Conservation (phyloP, 352 stramenopile genomes). For the Aphanomyces stellatus region DNA sequence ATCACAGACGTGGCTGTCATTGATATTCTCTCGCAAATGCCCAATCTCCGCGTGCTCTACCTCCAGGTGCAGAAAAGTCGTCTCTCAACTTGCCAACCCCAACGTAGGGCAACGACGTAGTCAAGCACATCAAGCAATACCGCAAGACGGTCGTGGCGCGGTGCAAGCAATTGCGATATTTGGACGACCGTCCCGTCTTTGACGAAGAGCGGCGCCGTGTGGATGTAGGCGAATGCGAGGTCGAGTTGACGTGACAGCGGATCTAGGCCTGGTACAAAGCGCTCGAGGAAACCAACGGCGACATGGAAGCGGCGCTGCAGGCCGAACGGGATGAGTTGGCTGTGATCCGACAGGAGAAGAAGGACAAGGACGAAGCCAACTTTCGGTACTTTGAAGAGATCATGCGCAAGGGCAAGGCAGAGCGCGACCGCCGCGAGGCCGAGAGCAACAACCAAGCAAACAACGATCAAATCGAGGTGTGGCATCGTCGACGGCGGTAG, state of each 20-base stretch:
- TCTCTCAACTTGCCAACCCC: neutral
- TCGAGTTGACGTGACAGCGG: conserved; percentile 3
- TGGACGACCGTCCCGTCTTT: conserved; percentile 80
- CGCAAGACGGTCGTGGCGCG: conserved; percentile 71
- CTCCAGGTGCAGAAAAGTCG: conserved; percentile 28
- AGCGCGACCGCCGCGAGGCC: conserved; percentile 42
- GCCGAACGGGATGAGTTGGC: conserved; percentile 82
- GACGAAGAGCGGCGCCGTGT: conserved; percentile 79
- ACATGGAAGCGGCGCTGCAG: conserved; percentile 75
- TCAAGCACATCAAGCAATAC: conserved; percentile 85
- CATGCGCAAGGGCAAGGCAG: conserved; percentile 52
- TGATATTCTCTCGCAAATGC: conserved; percentile 57
- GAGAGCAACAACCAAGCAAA: conserved; percentile 23
- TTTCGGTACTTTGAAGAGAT: conserved; percentile 84
- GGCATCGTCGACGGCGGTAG: no score
- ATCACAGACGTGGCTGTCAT: conserved; percentile 55
- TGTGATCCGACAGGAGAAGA: conserved; percentile 78
- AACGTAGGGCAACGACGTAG: conserved; percentile 55
- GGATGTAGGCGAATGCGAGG: conserved; percentile 42
- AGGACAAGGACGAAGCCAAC: conserved; percentile 74
- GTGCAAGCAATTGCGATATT: conserved; percentile 68
- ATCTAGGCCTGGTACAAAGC: conserved; percentile 54
- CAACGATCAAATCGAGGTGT: no score
- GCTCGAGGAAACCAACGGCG: conserved; percentile 46
- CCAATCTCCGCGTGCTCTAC: conserved; percentile 77